Conservation (phyloP, 2,329 filamentous ascomycete species). For the Fusarium udum region DNA sequence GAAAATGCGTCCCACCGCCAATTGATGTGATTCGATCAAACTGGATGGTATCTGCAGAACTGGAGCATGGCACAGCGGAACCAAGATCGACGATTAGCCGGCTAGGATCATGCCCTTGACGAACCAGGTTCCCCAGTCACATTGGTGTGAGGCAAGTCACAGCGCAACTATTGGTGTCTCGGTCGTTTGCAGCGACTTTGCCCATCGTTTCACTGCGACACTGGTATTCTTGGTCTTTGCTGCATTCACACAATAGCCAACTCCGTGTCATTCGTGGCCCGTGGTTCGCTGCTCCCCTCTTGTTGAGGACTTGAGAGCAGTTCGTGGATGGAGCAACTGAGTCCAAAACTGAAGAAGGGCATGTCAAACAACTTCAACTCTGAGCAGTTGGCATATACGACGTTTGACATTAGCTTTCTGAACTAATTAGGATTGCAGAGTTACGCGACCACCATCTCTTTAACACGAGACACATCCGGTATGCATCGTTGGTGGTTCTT, state of each 20-base stretch:
- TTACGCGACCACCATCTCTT: neutral
- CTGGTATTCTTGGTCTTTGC: neutral
- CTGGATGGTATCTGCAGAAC: conserved; percentile 12
- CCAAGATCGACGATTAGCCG: conserved; percentile 16
- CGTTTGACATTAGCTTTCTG: conserved; percentile 5
- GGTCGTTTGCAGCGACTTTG: neutral
- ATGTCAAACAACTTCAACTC: neutral
- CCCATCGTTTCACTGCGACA: neutral
- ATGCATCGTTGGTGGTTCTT: conserved; percentile 17
- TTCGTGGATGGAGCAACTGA: neutral
- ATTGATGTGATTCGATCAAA: conserved; percentile 8
- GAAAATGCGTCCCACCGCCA: conserved; percentile 2
- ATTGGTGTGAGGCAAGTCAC: neutral
- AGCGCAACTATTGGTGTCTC: neutral
- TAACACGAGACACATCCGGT: neutral
- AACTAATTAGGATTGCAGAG: conserved; percentile 1
- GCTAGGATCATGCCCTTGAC: neutral
- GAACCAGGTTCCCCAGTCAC: conserved; percentile 15
- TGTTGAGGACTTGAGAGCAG: neutral
- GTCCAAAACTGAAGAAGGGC: conserved; percentile 15
- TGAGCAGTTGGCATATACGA: conserved; percentile 4
- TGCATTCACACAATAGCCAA: neutral
- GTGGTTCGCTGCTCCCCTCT: neutral
- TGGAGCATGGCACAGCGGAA: conserved; percentile 2
- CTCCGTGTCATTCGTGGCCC: neutral